Base-by-base conservation (phyloP, 225 moss, liverwort and hornwort genomes). In the Thuidium tamariscinum region DNA sequence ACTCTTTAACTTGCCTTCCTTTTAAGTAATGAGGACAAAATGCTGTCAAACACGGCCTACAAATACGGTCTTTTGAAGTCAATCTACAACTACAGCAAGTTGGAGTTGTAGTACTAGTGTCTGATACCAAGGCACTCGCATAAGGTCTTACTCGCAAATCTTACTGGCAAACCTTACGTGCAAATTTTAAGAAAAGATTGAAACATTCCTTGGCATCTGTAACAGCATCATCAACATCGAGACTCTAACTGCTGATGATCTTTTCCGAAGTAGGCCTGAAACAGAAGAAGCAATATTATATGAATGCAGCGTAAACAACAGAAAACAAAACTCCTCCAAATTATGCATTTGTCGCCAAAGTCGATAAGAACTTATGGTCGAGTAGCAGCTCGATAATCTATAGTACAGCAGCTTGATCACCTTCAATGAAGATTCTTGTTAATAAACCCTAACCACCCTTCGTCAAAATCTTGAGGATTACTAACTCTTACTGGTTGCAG, bases 171-270 rank as follows among this genome's bases (percentile, higher is more conserved):
- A 92, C 4, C 63, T 63, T 32, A 68, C 14, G 39, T 42, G 42
- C 9, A 27, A 27, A 46, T 94, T n/a, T 94, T 94, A 72, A 92
- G 88, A 89, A 98, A 87, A 69, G 90, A 92, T 84, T 91, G 91
- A 89, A 92, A 94, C 89, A 94, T 85, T 92, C 94, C 90, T 95
- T 95, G 17, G 89, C 93, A 92, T 92, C 94, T 60, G 82, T 89
- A 86, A 80, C 84, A 91, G 96, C 97, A 57, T 85, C n/a, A n/a
- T n/a, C 94, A 75, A 96, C 89, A 82, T 95, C 90, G 85, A 95
- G 54, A 95, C 86, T 89, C 93, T 95, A 84, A 95, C 88, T 79
- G 95, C 90, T 83, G 93, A 91, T 82, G 95, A 92, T 51, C 92
- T 87, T 84, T 94, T 81, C 92, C 89, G 72, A 94, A 89, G 79